Evolutionary conservation across 139 green algal genomes (phyloP).

Genomic region (Closterium sp.): DNA sequence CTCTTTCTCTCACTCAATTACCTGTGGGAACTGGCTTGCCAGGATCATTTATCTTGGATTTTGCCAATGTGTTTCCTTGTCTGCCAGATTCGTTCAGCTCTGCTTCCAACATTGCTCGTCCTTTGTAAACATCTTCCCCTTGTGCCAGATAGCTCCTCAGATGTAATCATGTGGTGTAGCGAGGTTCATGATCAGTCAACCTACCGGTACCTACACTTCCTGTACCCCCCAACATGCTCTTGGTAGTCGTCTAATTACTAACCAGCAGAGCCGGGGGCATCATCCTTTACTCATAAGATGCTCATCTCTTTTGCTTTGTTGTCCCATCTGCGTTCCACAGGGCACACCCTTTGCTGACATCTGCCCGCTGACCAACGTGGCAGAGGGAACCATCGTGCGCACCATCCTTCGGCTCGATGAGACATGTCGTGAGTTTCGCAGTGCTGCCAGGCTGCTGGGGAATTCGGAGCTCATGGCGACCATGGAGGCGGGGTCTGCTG

Average conservation of each 20-base stretch:
- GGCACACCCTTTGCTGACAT: slow-evolving; percentile 88
- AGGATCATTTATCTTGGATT: no score
- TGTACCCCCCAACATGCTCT: no score
- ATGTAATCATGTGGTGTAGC: no score
- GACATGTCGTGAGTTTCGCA: slow-evolving; percentile 69
- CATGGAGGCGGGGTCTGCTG: slow-evolving; percentile 80
- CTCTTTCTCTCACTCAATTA: no score
- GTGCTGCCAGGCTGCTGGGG: slow-evolving; percentile 91
- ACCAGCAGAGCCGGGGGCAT: not conserved
- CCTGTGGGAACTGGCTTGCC: no score
- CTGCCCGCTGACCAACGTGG: slow-evolving; percentile 85
- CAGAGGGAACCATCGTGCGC: slow-evolving; percentile 92
- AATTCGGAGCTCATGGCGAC: slow-evolving; percentile 83
- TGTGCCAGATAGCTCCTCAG: not conserved
- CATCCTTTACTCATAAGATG: not conserved
- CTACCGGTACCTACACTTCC: no score
- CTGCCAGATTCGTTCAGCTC: no score
- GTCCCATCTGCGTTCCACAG: not conserved
- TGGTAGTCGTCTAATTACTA: not conserved
- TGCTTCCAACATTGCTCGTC: no score
- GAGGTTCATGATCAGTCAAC: no score
- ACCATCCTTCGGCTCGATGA: slow-evolving; percentile 86
- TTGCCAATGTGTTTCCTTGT: no score
- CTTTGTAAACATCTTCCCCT: not conserved
- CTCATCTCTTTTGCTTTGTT: not conserved